Base-by-base conservation (phyloP, 768 basidiomycete genomes). In the Ephemerocybe angulata region DNA sequence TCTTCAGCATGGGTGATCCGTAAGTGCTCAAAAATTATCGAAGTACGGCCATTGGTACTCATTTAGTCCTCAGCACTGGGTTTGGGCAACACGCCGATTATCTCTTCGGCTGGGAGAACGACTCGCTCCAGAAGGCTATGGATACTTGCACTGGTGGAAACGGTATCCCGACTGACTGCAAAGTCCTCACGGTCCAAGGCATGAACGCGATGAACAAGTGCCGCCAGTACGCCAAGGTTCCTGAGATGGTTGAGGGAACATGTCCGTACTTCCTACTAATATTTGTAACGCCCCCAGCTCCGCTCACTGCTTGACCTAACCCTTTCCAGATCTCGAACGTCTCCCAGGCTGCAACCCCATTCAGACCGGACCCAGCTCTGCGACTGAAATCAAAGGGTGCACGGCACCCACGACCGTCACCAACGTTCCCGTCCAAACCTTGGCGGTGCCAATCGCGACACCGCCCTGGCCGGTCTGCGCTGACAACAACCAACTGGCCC, bases 31-130 rank as follows among this genome's bases (percentile, higher is more conserved):
- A 29, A 30, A 21, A 12, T 10, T 11, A 3, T 28, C 6, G 15
- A n/a, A 17, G 13, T 30, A 5, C 15, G 6, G 17, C 4, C 21
- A 24, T 48, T 6, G 25, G 37, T 1, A 51, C 30, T 21, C 17
- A 2, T 8, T 21, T 30, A 7, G n/a, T 48, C 8, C n/a, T n/a
- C 47, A 64, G 61, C 7, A 54, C 55, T 29, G 63, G 63, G 12
- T 59, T 54, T n/a, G 63, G 61, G 13, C 63, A 64, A 40, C 63
- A 64, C 53, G 63, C 63, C 11, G 63, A 64, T 55, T 64, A 64
- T 51, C 55, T 62, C 6, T 64, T 64, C 48, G 63, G 61, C 13
- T 64, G 63, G 63, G 51, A 64, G 47, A 61, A 58, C 21, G 61
- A 62, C 37, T 58, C 63, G 31, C 60, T 64, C 29, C 55, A 60